Base-by-base conservation (phyloP, 495 filamentous ascomycete species). In the Penicillium daleae region DNA sequence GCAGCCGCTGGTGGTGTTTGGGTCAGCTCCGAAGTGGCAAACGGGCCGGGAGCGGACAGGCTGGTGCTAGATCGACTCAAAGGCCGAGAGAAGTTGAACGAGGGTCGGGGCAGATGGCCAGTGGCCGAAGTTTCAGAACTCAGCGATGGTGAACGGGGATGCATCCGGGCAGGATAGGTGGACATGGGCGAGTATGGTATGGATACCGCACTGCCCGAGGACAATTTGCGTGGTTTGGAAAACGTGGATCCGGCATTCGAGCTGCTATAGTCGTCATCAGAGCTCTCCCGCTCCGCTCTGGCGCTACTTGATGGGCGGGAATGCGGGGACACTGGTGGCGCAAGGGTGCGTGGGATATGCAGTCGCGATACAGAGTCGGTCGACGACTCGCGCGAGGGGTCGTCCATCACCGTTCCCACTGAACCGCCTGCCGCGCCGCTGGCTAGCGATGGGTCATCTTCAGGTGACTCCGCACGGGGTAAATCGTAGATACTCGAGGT, bases 1-100 rank as follows among this genome's bases (percentile, higher is more conserved):
- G 35, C 15, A 7, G 29, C 29, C 7, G 29, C n/a, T n/a, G n/a
- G n/a, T n/a, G 59, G 56, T 8, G 52, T 56, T 7, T 60, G 27
- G 13, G 50, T 32, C 19, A 60, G 56, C 46, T 74, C 76, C 5
- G 70, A 71, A 55, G 48, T 66, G 53, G 59, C 77, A 64, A 31
- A 79, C 8, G 68, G 60, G 35, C 69, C 62, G 1, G 76, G 72
- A 0, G 74, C 74, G 8, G 77, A 87, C 15, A 91, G 83, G 50
- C 85, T 87, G 6, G 79, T 77, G 57, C 88, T 89, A 9, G 89
- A 87, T 63, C 92, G 84, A 74, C 95, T 97, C 31, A 95, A 65
- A 3, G 95, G 95, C 7, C 95, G 82, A 3, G 95, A 97, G 74
- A 98, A 98, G 73, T 98, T 99, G 71, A 93, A 94, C 2, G 90